These are phyloP conservation scores for Bassia scoparia DNA, from an alignment of 148 eudicot species.

Conservation along the genomic window DNA sequence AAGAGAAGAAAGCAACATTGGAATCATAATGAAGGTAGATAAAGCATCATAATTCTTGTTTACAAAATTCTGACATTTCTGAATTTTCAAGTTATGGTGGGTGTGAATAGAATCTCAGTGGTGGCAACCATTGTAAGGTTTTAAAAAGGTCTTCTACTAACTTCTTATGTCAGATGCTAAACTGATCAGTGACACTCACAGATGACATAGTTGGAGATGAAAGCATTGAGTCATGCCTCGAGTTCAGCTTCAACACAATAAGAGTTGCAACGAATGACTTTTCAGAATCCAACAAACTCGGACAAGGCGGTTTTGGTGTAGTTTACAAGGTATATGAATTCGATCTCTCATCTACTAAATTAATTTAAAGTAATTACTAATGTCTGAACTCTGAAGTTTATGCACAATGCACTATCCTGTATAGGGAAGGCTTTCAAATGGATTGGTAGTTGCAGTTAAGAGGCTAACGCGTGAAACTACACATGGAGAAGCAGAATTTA, in stretches of 20 bases:
- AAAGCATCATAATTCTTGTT: too few relatives aligned
- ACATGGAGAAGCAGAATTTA: conserved; percentile 18
- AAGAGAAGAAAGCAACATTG: background rate
- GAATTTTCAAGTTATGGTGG: too few relatives aligned
- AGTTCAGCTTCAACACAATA: conserved; percentile 12
- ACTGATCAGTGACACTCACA: background rate
- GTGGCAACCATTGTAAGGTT: background rate
- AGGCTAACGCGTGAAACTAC: conserved; percentile 15
- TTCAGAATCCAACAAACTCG: conserved; percentile 17
- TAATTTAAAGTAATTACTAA: background rate
- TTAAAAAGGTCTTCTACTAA: background rate
- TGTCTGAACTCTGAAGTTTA: background rate
- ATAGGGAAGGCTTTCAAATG: conserved; percentile 23
- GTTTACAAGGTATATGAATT: too few relatives aligned
- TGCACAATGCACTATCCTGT: background rate
- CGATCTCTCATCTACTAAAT: background rate
- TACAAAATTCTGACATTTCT: too few relatives aligned
- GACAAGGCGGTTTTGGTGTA: conserved; percentile 16
- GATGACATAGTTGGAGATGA: conserved; percentile 9
- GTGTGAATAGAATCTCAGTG: too few relatives aligned
- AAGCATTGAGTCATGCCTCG: conserved; percentile 7
- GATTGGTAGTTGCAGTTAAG: conserved; percentile 21
- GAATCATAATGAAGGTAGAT: background rate
- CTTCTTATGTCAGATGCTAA: background rate
- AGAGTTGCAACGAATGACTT: conserved; percentile 22